Evolutionary conservation across 176 grass and related monocot species (phyloP), one percentile per base, ranked within the genome.

Genomic region (Thalia dealbata): DNA sequence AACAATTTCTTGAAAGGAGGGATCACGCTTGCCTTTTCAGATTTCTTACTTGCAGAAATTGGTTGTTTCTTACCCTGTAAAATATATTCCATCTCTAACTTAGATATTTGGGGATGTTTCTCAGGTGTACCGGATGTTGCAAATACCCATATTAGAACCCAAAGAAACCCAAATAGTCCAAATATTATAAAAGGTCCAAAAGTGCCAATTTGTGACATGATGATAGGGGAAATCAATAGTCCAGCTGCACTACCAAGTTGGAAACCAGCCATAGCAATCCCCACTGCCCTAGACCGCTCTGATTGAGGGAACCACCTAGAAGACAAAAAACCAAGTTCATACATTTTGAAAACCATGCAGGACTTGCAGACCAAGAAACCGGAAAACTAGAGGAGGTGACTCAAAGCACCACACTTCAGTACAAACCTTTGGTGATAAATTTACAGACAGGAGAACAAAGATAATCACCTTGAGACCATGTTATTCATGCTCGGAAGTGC

Each of bases 401-500:
- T 44, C 38, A 68, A 21, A 13, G 65, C 19, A n/a, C 38, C 42
- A 19, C 54, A 56, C 8, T 56, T n/a, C 1, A 58, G 21, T 58
- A 19, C 6, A 14, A 44, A 0, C 16, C 19, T n/a, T 19, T 21
- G 38, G 0, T 1, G 7, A 14, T 11, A 15, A 21, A 41, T 41
- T 44, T 68, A 3, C 64, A 63, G 61, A 63, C 1, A 71, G 67
- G 26, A 66, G 74, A 68, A 60, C 56, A 42, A 22, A 91, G 66
- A 76, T 26, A 63, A 79, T 77, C 77, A 97, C 95, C 95, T 97
- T 71, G 85, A 77, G 50, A 97, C 81, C 95, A 97, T 86, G 64
- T 97, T 97, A 81, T 97, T 97, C 95, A 97, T 97, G 66, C 90
- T 91, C 59, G 95, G 95, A n/a, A 97, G 77, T 64, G 95, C 90